Conservation (phyloP, 495 filamentous ascomycete species). For the Penicillium taxi region DNA sequence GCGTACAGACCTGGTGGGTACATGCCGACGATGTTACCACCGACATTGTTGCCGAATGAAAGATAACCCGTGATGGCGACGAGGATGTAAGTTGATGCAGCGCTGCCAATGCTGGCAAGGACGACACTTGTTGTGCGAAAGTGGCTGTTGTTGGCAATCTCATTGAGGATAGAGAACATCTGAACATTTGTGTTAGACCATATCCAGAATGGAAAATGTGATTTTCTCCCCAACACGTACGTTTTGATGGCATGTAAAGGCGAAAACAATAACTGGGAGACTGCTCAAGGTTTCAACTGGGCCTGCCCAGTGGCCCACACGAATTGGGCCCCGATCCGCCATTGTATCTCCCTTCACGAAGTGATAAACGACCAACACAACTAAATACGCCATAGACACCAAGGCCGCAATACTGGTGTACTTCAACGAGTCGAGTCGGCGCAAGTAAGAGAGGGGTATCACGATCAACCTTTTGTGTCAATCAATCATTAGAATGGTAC, state of each 20-base stretch:
- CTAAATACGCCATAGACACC: conserved; percentile 86
- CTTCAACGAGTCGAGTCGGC: conserved; percentile 87
- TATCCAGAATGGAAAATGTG: conserved; percentile 2
- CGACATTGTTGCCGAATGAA: conserved; percentile 79
- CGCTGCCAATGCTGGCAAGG: conserved; percentile 70
- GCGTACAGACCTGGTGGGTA: conserved; percentile 75
- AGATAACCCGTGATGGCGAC: conserved; percentile 94
- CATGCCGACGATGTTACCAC: conserved; percentile 89
- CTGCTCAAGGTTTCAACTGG: conserved; percentile 70
- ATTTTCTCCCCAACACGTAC: conserved; percentile 49
- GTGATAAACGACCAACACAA: conserved; percentile 85
- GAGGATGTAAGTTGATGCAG: conserved; percentile 73
- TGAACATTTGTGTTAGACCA: conserved; percentile 26
- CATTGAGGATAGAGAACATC: conserved; percentile 99
- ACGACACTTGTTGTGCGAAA: conserved; percentile 75
- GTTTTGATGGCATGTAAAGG: conserved; percentile 98
- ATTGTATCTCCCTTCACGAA: conserved; percentile 72
- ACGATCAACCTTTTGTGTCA: conserved; percentile 62
- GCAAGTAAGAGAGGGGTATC: conserved; percentile 87
- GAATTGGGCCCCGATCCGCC: conserved; percentile 61
- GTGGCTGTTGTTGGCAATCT: conserved; percentile 79
- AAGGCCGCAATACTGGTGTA: conserved; percentile 92
- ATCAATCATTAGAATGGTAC: not conserved
- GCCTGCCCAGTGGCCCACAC: conserved; percentile 68
- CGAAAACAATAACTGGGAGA: conserved; percentile 93